A percentile compares a stretch with the other conserved stretches of the same genome.
phyloP scores from a whole-genome alignment of 805 yeast species.

The Sungouiella blattae region DNA sequence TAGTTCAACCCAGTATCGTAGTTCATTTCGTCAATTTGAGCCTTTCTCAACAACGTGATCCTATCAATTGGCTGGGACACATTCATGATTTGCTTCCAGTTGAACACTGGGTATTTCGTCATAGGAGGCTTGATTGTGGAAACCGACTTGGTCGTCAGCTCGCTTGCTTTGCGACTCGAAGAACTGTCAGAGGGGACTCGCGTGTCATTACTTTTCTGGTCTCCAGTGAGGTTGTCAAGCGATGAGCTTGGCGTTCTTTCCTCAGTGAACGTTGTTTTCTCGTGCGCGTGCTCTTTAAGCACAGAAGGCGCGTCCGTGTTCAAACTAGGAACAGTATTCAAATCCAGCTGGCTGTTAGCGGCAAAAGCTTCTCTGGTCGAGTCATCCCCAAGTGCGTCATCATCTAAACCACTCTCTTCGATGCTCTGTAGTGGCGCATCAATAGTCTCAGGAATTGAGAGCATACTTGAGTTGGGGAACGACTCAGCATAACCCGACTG shows the following conservation, averaged over 20 bases:
- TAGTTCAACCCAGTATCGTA: constrained; percentile 56
- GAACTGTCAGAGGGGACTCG: no score
- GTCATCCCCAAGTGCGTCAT: constrained; percentile 7
- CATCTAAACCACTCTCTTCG: constrained; percentile 26
- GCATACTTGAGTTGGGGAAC: constrained; percentile 10
- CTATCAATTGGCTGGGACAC: constrained; percentile 41
- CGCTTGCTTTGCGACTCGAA: background rate
- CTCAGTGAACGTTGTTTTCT: constrained; percentile 10
- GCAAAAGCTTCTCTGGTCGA: background rate
- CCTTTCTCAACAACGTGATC: constrained; percentile 39
- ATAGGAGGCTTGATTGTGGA: background rate
- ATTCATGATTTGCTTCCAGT: constrained; percentile 40
- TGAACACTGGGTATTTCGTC: constrained; percentile 29
- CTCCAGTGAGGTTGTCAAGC: background rate
- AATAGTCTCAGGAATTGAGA: constrained; percentile 41
- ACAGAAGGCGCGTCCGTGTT: constrained; percentile 10
- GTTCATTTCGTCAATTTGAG: constrained; percentile 37
- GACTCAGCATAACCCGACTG: constrained; percentile 17
- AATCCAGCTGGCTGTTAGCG: background rate
- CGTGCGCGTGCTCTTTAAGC: constrained; percentile 9
- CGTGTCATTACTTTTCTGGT: background rate
- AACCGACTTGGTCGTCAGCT: background rate
- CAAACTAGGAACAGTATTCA: background rate
- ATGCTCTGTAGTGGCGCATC: constrained; percentile 35
- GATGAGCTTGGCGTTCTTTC: constrained; percentile 5